Base-by-base conservation (phyloP, 2,329 filamentous ascomycete species). In the Madurella mycetomatis region DNA sequence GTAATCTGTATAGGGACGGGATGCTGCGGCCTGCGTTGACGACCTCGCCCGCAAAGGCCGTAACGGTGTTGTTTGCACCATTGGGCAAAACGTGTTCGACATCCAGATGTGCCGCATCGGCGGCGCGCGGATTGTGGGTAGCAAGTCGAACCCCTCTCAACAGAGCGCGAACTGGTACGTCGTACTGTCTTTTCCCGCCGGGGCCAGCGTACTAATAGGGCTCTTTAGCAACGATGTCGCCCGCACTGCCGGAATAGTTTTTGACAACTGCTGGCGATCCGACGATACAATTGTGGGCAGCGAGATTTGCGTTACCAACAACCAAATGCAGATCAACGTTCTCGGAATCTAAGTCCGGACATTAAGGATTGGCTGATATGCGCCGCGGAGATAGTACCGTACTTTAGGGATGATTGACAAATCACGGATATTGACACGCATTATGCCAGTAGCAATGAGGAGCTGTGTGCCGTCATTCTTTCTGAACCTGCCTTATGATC, bases 211-310 rank as follows among this genome's bases (percentile, higher is more conserved):
- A 43, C 40, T 39, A 37, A 50, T 12, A 4, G 12, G 41, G 9
- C 13, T 31, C 31, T 4, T 44, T 30, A 51, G 49, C 37, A 51
- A 51, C n/a, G 49, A 51, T 31, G 15, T 46, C 42, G 43, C 42
- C 17, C 49, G 49, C 25, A 51, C 42, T 41, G 42, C 43, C 0
- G 49, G 49, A 7, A 18, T 32, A 1, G 19, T 51, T n/a, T 47
- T 47, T 32, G 51, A 48, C 17, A 39, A n/a, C 15, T 51, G 47
- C 40, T 51, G 42, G 42, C 18, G 52, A 7, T 17, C 41, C 17
- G 47, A 50, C 37, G 47, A 45, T 43, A 45, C 47, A 19, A n/a
- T 55, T 4, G 13, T 25, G 17, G 40, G 41, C 47, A 34, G n/a
- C 5, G 42, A 46, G 32, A 39, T 32, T 2, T 48, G 46, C 15